Conservation (phyloP, 331 rosid species). For the Spiraea crenata region DNA sequence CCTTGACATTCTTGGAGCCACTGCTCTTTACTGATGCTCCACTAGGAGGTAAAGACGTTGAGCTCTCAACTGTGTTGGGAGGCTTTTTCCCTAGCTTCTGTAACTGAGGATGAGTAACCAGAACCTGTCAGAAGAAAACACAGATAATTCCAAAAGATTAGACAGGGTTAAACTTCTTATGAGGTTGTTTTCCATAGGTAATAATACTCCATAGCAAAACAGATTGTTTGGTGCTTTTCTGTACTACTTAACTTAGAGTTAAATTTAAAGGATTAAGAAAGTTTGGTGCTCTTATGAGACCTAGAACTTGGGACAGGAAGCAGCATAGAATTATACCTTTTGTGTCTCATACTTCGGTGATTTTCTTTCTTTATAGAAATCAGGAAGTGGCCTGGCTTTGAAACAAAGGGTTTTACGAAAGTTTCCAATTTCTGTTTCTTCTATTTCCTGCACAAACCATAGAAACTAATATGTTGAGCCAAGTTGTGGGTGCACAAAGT, state of each 20-base stretch:
- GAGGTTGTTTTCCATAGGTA: too few relatives aligned
- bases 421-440: constrained; percentile 64
- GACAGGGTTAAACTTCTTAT: too few relatives aligned
- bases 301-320: not conserved
- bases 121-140: constrained; percentile 41
- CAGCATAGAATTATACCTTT: constrained; percentile 30
- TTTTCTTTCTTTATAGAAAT: constrained; percentile 69
- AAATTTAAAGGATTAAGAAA: too few relatives aligned
- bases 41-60: constrained; percentile 36
- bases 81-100: constrained; percentile 41
- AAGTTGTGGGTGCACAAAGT: not conserved
- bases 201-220: too few relatives aligned
- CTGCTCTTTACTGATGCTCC: constrained; percentile 41
- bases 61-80: constrained; percentile 28
- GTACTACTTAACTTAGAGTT: too few relatives aligned
- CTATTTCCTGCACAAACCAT: constrained; percentile 59
- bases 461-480: not conserved
- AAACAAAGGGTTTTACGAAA: constrained; percentile 74
- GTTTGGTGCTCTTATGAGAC: not conserved
- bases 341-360: constrained; percentile 35
- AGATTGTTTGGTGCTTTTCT: too few relatives aligned
- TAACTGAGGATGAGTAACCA: constrained; percentile 32
- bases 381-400: constrained; percentile 92
- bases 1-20: constrained; percentile 42
- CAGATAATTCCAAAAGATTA: not conserved